These are phyloP conservation scores for Microdochium paspali DNA, from an alignment of 2,329 filamentous ascomycete species.

Conservation along the genomic window DNA sequence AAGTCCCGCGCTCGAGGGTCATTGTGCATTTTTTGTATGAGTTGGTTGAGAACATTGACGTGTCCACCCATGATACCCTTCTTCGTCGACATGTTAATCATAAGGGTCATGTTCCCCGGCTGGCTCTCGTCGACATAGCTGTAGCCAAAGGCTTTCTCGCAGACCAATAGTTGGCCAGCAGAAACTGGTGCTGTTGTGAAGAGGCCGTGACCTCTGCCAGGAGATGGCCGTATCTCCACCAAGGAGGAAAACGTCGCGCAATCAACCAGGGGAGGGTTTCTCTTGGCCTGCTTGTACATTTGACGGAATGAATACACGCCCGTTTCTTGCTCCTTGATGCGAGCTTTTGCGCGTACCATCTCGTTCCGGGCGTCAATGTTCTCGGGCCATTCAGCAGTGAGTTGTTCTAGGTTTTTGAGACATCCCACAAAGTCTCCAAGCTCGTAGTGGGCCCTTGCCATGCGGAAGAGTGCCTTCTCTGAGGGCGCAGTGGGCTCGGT, in stretches of 20 bases:
- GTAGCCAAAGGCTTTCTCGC: constrained; percentile 45
- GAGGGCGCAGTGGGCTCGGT: constrained; percentile 8
- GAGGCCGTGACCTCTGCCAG: constrained; percentile 34
- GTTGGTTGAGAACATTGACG: constrained; percentile 25
- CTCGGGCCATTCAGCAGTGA: constrained; percentile 21
- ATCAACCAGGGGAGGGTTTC: constrained; percentile 31
- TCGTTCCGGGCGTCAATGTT: constrained; percentile 20
- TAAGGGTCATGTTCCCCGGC: constrained; percentile 11
- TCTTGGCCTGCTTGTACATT: constrained; percentile 25
- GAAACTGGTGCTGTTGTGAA: constrained; percentile 37
- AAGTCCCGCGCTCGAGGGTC: constrained; percentile 22
- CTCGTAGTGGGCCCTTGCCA: constrained; percentile 32
- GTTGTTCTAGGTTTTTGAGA: constrained; percentile 19
- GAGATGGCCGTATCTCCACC: constrained; percentile 28
- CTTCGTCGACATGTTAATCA: constrained; percentile 27
- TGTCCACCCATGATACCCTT: constrained; percentile 24
- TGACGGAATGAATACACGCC: constrained; percentile 28
- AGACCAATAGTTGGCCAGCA: constrained; percentile 41
- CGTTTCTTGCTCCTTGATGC: constrained; percentile 26
- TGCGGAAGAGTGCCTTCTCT: constrained; percentile 34
- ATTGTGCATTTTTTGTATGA: constrained; percentile 34
- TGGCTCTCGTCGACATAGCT: constrained; percentile 16
- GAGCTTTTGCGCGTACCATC: constrained; percentile 16
- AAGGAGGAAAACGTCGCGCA: constrained; percentile 33
- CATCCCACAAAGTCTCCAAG: constrained; percentile 27